Evolutionary conservation across 1,284 basidiomycete genomes (phyloP).

Genomic region (Fomitopsis palustris): DNA sequence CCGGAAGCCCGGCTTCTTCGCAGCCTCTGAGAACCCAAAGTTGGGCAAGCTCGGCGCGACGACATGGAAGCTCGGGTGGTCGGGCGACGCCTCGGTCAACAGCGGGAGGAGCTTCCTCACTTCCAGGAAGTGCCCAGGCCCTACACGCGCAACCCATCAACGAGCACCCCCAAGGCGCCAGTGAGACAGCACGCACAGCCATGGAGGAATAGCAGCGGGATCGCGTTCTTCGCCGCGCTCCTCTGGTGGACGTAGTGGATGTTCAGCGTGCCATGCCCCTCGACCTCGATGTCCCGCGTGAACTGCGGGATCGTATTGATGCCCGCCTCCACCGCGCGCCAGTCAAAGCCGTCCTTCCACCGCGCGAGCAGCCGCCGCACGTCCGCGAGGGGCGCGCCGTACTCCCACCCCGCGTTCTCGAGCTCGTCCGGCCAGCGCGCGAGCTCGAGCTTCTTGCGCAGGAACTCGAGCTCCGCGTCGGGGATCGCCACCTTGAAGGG

Average conservation of each 20-base stretch:
- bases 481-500: slow-evolving; percentile 17
- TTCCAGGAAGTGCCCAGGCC: slow-evolving; percentile 61
- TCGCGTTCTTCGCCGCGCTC: slow-evolving; percentile 33
- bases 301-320: slow-evolving; percentile 44
- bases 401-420: slow-evolving; percentile 33
- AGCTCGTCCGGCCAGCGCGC: slow-evolving; percentile 40
- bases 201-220: slow-evolving; percentile 45
- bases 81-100: slow-evolving; percentile 35
- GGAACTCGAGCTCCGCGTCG: slow-evolving; percentile 14
- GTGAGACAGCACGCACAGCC: slow-evolving; percentile 34
- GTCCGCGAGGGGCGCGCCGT: slow-evolving; percentile 38
- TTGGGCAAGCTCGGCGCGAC: slow-evolving; percentile 53
- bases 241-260: slow-evolving; percentile 43
- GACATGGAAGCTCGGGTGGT: slow-evolving; percentile 56
- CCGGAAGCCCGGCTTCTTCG: slow-evolving; percentile 35
- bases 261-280: slow-evolving; percentile 33
- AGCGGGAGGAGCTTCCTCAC: slow-evolving; percentile 50
- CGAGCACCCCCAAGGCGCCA: background rate
- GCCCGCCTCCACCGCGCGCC: slow-evolving; percentile 36
- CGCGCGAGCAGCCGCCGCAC: slow-evolving; percentile 33
- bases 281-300: slow-evolving; percentile 37
- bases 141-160: slow-evolving; percentile 27
- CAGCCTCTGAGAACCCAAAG: slow-evolving; percentile 50
- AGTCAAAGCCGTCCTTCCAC: slow-evolving; percentile 42
- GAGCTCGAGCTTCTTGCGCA: slow-evolving; percentile 18